Base-by-base conservation (phyloP, 306 rosid genomes). In the Cucurbita maxima region DNA sequence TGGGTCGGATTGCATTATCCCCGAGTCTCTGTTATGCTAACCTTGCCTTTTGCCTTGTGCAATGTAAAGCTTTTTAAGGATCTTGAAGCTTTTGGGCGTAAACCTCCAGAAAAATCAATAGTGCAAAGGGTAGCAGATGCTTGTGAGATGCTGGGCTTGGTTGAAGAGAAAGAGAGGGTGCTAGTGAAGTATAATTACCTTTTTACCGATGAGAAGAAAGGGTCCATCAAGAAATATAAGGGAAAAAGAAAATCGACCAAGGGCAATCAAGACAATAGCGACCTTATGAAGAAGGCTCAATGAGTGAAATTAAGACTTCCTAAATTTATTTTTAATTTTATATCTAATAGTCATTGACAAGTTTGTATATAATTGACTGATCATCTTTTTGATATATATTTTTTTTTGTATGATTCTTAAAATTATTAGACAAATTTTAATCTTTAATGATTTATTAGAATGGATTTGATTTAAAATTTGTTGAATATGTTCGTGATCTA, bases 51-150 rank as follows among this genome's bases (percentile, higher is more conserved):
- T 43, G 19, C 40, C 71, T 15, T 75, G 68, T 80, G 55, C 57
- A 75, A 74, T 67, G 10, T 43, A 75, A 73, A 94, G 98, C 96
- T 94, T 66, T 94, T 88, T 76, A 88, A 87, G 87, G 95, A 88
- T 30, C 81, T 94, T 61, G 98, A 94, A 85, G 90, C 92, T 76
- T 94, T 79, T 72, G 95, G 88, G 71, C 96, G 98, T 47, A 89
- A 89, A 75, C 97, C 97, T 75, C 89, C 90, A 15, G 92, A 89
- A 68, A 89, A 94, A 77, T 72, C 81, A 3, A 83, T 90, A 72
- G 86, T 89, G 79, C 82, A 78, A 59, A 87, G 88, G 83, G 97
- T 90, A 80, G 95, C 95, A 15, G 82, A 89, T 80, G 88, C 95
- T 16, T 90, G 85, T 77, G 98, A 90, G 80, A 74, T 85, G 78